Evolutionary conservation across 306 rosid genomes (phyloP).

Genomic region (Castanopsis chinensis): DNA sequence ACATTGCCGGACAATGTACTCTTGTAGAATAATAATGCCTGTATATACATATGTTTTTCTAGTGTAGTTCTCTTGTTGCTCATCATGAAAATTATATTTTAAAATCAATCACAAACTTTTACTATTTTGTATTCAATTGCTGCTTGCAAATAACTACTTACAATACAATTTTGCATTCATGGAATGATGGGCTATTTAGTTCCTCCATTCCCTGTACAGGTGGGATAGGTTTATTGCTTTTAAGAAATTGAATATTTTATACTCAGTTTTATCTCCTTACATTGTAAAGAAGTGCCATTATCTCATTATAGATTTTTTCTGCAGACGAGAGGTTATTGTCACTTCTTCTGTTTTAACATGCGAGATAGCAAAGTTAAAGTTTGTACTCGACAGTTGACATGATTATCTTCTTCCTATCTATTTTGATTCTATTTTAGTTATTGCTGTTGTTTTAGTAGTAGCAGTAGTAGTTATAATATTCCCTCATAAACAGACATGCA

Average conservation of each 20-base stretch:
- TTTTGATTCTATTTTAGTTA: background rate
- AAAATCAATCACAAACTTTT: background rate
- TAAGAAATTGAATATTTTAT: slow-evolving; percentile 17
- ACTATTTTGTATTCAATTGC: background rate
- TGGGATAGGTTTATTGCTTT: background rate
- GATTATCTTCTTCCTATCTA: slow-evolving; percentile 15
- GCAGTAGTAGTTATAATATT: slow-evolving; percentile 2
- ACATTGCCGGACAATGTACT: background rate
- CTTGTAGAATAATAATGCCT: background rate
- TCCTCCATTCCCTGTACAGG: background rate
- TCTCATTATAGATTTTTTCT: slow-evolving; percentile 16
- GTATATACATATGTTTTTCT: background rate
- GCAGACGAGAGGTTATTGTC: slow-evolving; percentile 88
- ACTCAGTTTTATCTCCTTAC: slow-evolving; percentile 18
- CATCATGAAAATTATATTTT: background rate
- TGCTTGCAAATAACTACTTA: background rate
- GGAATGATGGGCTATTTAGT: background rate
- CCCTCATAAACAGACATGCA: slow-evolving; percentile 8
- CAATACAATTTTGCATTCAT: background rate
- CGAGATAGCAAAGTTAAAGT: slow-evolving; percentile 77
- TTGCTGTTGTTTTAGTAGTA: background rate
- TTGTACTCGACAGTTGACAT: background rate
- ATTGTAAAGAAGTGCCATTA: slow-evolving; percentile 6
- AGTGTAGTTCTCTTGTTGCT: background rate
- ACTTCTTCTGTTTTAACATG: slow-evolving; percentile 89